Percentiles rank a stretch among this genome's conserved stretches.
These are phyloP conservation scores for Venturia asperata DNA, from an alignment of 2,329 filamentous ascomycete species.

Conservation along the genomic window DNA sequence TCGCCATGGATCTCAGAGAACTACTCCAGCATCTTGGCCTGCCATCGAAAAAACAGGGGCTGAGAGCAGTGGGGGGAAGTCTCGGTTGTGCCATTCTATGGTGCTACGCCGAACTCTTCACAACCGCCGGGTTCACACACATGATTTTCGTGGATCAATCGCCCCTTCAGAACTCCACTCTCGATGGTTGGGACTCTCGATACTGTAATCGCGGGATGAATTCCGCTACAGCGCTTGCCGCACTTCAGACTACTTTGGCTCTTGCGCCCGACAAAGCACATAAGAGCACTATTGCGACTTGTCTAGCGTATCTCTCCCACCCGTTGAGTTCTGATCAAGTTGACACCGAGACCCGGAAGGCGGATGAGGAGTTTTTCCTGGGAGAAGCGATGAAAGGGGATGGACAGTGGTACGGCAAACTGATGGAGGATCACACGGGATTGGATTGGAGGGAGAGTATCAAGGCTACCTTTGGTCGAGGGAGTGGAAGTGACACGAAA, in stretches of 20 bases:
- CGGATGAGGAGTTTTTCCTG: slow-evolving; percentile 27
- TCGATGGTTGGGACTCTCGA: slow-evolving; percentile 23
- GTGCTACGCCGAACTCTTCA: slow-evolving; percentile 28
- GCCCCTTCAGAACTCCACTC: slow-evolving; percentile 25
- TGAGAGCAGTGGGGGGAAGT: slow-evolving; percentile 1
- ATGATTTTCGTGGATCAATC: slow-evolving; percentile 29
- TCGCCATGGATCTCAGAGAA: slow-evolving; percentile 27
- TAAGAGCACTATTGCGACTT: slow-evolving; percentile 25
- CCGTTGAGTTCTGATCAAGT: slow-evolving; percentile 24
- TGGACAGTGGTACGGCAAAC: slow-evolving; percentile 28
- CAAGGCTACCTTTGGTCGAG: slow-evolving; percentile 20
- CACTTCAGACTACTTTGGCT: slow-evolving; percentile 23
- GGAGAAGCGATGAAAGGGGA: slow-evolving; percentile 25
- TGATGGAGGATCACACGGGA: slow-evolving; percentile 29
- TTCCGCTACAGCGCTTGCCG: slow-evolving; percentile 21
- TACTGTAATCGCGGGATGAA: slow-evolving; percentile 26
- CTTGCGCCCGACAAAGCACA: slow-evolving; percentile 23
- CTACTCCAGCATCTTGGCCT: slow-evolving; percentile 24
- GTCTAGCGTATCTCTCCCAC: slow-evolving; percentile 25
- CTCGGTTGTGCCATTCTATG: slow-evolving; percentile 26
- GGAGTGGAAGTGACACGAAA: slow-evolving; percentile 16
- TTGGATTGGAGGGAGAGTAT: slow-evolving; percentile 27
- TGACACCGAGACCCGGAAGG: slow-evolving; percentile 17
- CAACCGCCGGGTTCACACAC: slow-evolving; percentile 23
- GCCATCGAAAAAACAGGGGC: neutral